A percentile compares a stretch with the other conserved stretches of the same genome.
phyloP scores from a whole-genome alignment of 768 basidiomycete species.

The Mycena alexandri region DNA sequence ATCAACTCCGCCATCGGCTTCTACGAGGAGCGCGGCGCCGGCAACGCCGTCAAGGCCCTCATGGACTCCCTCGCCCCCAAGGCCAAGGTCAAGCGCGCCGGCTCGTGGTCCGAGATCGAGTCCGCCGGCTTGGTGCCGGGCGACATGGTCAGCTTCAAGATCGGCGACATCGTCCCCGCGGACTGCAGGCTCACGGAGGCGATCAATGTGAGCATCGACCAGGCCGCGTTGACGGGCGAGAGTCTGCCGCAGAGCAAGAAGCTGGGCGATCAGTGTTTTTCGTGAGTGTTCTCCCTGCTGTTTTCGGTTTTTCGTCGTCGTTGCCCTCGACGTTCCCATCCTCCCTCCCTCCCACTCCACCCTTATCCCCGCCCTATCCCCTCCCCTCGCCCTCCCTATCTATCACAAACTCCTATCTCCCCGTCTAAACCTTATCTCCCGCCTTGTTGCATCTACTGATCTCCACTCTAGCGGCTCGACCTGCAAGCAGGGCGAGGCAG shows the following conservation, averaged over 20 bases:
- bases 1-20: slow-evolving; percentile 98
- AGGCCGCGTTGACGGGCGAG: slow-evolving; percentile 98
- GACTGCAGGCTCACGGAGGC: slow-evolving; percentile 98
- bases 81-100: slow-evolving; percentile 91
- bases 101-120: slow-evolving; percentile 93
- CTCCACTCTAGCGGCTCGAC: slow-evolving; percentile 81
- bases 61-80: slow-evolving; percentile 99
- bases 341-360: too few species aligned
- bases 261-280: slow-evolving; percentile 96
- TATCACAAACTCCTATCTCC: too few species aligned
- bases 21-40: slow-evolving; percentile 97
- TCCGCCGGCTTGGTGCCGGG: slow-evolving; percentile 92
- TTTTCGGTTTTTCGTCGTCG: slow-evolving; percentile 6
- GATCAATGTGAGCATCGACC: slow-evolving; percentile 98
- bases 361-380: too few species aligned
- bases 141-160: slow-evolving; percentile 98
- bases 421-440: background rate
- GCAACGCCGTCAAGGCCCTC: slow-evolving; percentile 98
- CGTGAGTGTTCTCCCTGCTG: slow-evolving; percentile 67
- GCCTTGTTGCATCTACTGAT: too few species aligned
- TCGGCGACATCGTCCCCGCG: slow-evolving; percentile 98
- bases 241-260: slow-evolving; percentile 95
- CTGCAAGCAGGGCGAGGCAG: slow-evolving; percentile 99
- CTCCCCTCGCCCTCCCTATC: too few species aligned
- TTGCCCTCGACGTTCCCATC: too few species aligned